Evolutionary conservation across 2,329 filamentous ascomycete genomes (phyloP).

Genomic region (Cladosporium sp.): DNA sequence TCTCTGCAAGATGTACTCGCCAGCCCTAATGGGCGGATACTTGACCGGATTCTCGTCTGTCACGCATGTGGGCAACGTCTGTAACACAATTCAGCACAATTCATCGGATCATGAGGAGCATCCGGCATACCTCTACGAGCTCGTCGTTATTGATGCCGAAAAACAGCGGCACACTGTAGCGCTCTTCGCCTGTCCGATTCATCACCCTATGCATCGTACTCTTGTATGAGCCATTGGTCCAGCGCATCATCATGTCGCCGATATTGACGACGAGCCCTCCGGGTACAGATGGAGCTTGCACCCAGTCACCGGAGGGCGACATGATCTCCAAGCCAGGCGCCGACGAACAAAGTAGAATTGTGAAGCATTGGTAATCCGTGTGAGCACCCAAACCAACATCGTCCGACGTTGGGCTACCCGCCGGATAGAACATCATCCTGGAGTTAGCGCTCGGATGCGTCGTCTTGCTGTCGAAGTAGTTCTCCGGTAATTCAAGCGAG

Average conservation of each 20-base stretch:
- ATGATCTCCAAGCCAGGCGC: conserved; percentile 35
- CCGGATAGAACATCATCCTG: conserved; percentile 44
- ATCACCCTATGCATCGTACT: conserved; percentile 51
- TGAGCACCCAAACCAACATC: conserved; percentile 45
- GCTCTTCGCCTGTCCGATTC: conserved; percentile 43
- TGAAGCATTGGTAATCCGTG: conserved; percentile 37
- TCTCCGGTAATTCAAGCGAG: conserved; percentile 41
- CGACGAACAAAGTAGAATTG: conserved; percentile 33
- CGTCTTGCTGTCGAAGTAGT: conserved; percentile 44
- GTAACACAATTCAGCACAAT: neutral
- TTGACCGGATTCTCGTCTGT: neutral
- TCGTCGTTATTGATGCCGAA: conserved; percentile 48
- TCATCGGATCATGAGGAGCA: neutral
- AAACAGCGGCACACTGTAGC: conserved; percentile 53
- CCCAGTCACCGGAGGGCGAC: conserved; percentile 45
- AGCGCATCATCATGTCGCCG: conserved; percentile 53
- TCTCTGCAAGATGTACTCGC: neutral
- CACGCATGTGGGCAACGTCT: neutral
- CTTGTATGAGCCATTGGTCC: conserved; percentile 50
- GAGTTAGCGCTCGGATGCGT: conserved; percentile 46
- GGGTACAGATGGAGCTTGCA: conserved; percentile 47
- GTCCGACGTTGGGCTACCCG: conserved; percentile 29
- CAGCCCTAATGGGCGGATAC: neutral
- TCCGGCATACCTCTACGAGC: conserved; percentile 36
- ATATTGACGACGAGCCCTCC: conserved; percentile 54